phyloP scores from a whole-genome alignment of 148 eudicot genomes.

The Amaranthus cruentus region DNA sequence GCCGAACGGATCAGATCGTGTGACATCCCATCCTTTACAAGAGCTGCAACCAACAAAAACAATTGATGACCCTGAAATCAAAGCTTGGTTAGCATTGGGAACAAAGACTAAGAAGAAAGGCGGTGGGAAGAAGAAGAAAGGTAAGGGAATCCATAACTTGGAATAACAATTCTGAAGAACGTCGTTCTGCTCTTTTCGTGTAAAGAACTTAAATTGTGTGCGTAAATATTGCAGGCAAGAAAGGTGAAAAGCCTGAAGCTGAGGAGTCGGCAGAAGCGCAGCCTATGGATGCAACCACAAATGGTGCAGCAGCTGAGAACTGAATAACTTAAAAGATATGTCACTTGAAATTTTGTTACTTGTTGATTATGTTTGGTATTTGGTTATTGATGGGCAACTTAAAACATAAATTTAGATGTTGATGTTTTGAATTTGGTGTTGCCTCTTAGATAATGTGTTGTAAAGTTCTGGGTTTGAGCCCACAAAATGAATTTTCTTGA shows the following conservation, averaged over 20 bases:
- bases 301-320: conserved; percentile 35
- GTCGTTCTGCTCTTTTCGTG: too few relatives aligned
- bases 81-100: conserved; percentile 82
- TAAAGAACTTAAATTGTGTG: background rate
- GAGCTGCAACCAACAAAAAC: conserved; percentile 77
- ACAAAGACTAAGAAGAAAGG: conserved; percentile 93
- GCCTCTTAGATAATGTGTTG: conserved; percentile 6
- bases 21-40: conserved; percentile 78
- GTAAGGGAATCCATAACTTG: conserved; percentile 26
- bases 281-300: conserved; percentile 40
- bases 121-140: conserved; percentile 99
- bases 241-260: conserved; percentile 43
- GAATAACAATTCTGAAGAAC: background rate
- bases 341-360: conserved; percentile 38
- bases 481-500: conserved; percentile 19
- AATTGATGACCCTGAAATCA: conserved; percentile 81
- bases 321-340: background rate
- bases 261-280: conserved; percentile 36
- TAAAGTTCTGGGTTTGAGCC: conserved; percentile 27
- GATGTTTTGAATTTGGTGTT: conserved; percentile 13
- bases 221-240: conserved; percentile 36
- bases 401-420: conserved; percentile 21
- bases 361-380: conserved; percentile 21
- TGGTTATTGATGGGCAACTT: conserved; percentile 21
- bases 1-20: conserved; percentile 95